Evolutionary conservation across 148 eudicot species (phyloP), one percentile per base, ranked within the genome.

Genomic region (Rhododendron simsii): DNA sequence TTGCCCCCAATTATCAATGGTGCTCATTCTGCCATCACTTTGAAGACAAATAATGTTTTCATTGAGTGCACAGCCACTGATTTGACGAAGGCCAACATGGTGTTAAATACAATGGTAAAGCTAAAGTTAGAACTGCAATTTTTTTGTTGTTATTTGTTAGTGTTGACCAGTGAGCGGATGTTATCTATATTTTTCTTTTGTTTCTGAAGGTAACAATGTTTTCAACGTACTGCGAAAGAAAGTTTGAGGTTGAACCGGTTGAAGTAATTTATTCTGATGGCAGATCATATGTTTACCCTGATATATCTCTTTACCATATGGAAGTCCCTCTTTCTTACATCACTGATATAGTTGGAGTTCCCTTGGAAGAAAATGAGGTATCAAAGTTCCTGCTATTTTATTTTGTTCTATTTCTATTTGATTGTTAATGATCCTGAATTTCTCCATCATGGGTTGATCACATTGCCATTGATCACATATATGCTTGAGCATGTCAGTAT

Each of bases 181-280:
- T 51, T 84, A 45, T 84, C 85, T 85, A 74, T 83, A 35, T n/a
- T 51, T 80, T n/a, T 86, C 20, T 55, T 76, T 85, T 87, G 7
- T 59, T 85, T 84, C 59, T 85, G 88, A 86, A 97, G 99, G 99
- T 97, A 48, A 91, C 98, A 69, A 94, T 97, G 98, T 97, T 97
- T 81, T 94, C 99, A 41, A 89, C 89, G 48, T 97, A 95, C 83
- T 95, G 99, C 85, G 90, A 93, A 81, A 89, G 85, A 59, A 94
- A 93, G 89, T 97, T 94, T 88, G 98, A 94, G 89, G 94, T 95
- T 87, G 98, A 96, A 89, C 98, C 99, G 57, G 99, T 96, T 87
- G 93, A 94, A 91, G 98, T 97, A 83, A 88, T 89, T 44, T 89
- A 94, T 76, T 74, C 95, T 84, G 93, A 93, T 91, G 99, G 96